Evolutionary conservation across 2,329 filamentous ascomycete species (phyloP).

Genomic region (Ophiocordyceps polyrhachis-furcata): DNA sequence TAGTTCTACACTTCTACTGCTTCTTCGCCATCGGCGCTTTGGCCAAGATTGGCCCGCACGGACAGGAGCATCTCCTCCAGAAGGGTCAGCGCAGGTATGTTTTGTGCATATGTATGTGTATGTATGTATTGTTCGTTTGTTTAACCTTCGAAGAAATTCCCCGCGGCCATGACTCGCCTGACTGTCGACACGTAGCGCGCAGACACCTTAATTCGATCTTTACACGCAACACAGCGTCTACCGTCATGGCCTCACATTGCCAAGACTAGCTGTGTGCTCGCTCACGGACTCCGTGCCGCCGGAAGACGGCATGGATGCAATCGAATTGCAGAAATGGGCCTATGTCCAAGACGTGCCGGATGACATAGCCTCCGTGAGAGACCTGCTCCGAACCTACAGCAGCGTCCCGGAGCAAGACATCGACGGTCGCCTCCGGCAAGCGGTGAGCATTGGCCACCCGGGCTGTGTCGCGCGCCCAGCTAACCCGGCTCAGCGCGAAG

Average conservation of each 20-base stretch:
- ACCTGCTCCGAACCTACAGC: conserved; percentile 20
- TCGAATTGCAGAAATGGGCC: conserved; percentile 16
- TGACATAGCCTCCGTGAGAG: conserved; percentile 16
- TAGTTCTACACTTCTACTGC: too few species aligned
- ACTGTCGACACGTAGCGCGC: not conserved
- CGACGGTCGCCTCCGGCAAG: conserved; percentile 16
- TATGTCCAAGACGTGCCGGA: conserved; percentile 18
- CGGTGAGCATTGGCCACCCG: conserved; percentile 11
- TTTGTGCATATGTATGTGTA: not conserved
- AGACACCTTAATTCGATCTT: not conserved
- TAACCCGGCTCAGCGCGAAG: conserved; percentile 19
- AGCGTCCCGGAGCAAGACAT: conserved; percentile 16
- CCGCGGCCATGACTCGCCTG: not conserved
- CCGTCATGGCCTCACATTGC: not conserved
- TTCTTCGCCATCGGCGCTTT: not conserved
- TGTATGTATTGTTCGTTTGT: not conserved
- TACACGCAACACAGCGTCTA: not conserved
- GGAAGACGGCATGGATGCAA: conserved; percentile 14
- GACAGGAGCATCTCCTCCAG: not conserved
- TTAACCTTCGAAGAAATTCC: not conserved
- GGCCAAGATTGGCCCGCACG: not conserved
- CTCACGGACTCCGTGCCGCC: not conserved
- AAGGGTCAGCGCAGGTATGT: not conserved
- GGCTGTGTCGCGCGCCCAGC: not conserved
- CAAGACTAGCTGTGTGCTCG: not conserved